phyloP scores from a whole-genome alignment of 768 basidiomycete genomes.

The Heimioporus sp. region DNA sequence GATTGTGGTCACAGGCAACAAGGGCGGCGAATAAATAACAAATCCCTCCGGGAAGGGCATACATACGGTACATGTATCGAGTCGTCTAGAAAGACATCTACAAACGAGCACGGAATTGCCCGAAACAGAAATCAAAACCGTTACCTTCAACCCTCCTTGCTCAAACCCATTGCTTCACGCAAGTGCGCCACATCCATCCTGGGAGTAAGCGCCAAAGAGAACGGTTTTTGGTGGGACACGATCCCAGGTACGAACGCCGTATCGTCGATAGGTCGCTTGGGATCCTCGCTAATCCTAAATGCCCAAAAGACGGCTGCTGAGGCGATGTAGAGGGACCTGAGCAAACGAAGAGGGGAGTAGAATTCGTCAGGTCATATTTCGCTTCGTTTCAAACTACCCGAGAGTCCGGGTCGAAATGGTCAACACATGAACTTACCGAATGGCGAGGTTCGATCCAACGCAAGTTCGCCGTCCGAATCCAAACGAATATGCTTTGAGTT shows the following conservation, averaged over 20 bases:
- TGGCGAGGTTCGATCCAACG: conserved; percentile 23
- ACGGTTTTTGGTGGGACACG: conserved; percentile 62
- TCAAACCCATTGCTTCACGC: conserved; percentile 11
- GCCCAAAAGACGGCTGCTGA: conserved; percentile 64
- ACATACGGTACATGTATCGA: not conserved
- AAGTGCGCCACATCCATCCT: conserved; percentile 25
- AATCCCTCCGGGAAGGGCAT: too few relatives aligned
- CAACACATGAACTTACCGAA: conserved; percentile 15
- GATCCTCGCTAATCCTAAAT: conserved; percentile 50
- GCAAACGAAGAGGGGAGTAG: not conserved
- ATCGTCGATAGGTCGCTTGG: conserved; percentile 53
- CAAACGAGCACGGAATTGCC: not conserved
- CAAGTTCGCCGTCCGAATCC: conserved; percentile 47
- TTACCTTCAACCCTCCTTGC: not conserved
- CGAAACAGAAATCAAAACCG: not conserved
- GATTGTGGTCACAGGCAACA: too few relatives aligned
- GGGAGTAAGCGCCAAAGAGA: conserved; percentile 54
- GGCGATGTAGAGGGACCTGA: conserved; percentile 61
- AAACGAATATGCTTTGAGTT: conserved; percentile 50
- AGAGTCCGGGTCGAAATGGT: not conserved
- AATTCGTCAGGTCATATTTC: not conserved
- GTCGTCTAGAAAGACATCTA: not conserved
- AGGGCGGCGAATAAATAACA: too few relatives aligned
- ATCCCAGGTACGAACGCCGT: conserved; percentile 61
- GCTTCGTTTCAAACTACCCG: not conserved